A percentile compares a stretch with the other conserved stretches of the same genome.
phyloP scores from a whole-genome alignment of 2,329 filamentous ascomycete species.

The Ceratocystis smalleyi region DNA sequence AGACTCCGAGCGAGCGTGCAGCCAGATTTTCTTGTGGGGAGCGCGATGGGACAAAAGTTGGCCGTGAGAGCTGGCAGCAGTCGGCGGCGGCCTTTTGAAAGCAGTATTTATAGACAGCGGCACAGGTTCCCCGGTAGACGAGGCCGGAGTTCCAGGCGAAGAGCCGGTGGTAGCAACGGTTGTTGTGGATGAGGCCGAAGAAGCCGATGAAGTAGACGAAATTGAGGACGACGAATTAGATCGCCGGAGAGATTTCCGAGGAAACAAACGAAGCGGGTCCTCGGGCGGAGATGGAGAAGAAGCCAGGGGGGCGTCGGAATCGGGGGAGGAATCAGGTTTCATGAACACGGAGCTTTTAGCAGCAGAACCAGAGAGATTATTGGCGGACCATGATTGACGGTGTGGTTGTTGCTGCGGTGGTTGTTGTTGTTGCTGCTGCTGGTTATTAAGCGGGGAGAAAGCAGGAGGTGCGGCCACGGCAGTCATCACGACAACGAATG shows the following conservation, averaged over 20 bases:
- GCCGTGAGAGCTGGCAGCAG: not conserved
- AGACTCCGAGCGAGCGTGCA: constrained; percentile 3
- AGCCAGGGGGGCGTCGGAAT: not conserved
- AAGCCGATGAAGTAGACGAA: constrained; percentile 44
- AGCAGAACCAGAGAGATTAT: constrained; percentile 17
- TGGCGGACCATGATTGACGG: constrained; percentile 22
- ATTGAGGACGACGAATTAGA: constrained; percentile 85
- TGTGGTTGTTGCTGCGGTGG: constrained; percentile 19
- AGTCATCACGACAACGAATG: constrained; percentile 35
- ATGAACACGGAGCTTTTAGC: constrained; percentile 2
- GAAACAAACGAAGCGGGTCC: constrained; percentile 66
- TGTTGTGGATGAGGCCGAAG: constrained; percentile 43
- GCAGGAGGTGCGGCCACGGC: constrained; percentile 50
- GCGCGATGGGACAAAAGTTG: not conserved
- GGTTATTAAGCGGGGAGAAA: constrained; percentile 47
- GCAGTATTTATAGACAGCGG: constrained; percentile 11
- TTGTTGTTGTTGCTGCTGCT: constrained; percentile 23
- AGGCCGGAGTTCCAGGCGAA: constrained; percentile 44
- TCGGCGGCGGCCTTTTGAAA: constrained; percentile 10
- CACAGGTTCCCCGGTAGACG: constrained; percentile 26
- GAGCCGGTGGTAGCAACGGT: constrained; percentile 47
- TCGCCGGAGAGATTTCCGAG: constrained; percentile 72
- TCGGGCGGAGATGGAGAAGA: constrained; percentile 39
- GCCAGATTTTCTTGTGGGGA: constrained; percentile 11
- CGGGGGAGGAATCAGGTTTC: not conserved